A percentile compares a stretch with the other conserved stretches of the same genome.
Evolutionary conservation across 1,284 basidiomycete species (phyloP).

Genomic region (Trichosporon ovoides): DNA sequence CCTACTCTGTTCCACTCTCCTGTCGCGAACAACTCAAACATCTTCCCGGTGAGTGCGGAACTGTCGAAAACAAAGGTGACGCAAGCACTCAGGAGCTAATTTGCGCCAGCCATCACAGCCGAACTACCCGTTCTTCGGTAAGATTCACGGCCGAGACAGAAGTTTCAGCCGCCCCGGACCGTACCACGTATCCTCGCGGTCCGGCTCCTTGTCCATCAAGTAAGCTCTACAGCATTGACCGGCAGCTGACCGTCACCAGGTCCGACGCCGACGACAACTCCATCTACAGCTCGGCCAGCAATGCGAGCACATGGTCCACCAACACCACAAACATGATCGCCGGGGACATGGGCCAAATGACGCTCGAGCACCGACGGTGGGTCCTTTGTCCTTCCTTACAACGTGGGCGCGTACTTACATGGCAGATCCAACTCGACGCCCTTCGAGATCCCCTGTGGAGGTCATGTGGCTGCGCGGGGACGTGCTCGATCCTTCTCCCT

Average conservation of each 20-base stretch:
- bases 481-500: conserved; percentile 22
- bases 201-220: conserved; percentile 33
- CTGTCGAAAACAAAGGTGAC: not conserved
- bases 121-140: conserved; percentile 9
- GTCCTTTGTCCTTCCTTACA: not conserved
- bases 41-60: conserved; percentile 1
- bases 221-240: conserved; percentile 11
- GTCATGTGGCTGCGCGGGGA: conserved; percentile 8
- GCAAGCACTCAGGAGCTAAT: not conserved
- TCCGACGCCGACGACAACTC: conserved; percentile 35
- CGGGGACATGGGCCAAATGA: conserved; percentile 27
- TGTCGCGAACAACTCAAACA: not conserved
- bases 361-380: conserved; percentile 35
- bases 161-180: conserved; percentile 29
- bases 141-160: conserved; percentile 21
- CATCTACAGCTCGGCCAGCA: conserved; percentile 26
- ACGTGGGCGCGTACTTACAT: conserved; percentile 1
- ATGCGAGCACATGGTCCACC: conserved; percentile 28
- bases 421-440: conserved; percentile 17
- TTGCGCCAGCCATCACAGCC: conserved; percentile 1
- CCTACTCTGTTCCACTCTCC: not conserved
- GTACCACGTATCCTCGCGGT: conserved; percentile 30
- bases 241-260: conserved; percentile 18
- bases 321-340: conserved; percentile 18
- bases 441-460: conserved; percentile 18